A percentile compares a stretch with the other conserved stretches of the same genome.
Evolutionary conservation across 192 early-diverging fungal genomes (phyloP).

Genomic region (Coemansia sp.): DNA sequence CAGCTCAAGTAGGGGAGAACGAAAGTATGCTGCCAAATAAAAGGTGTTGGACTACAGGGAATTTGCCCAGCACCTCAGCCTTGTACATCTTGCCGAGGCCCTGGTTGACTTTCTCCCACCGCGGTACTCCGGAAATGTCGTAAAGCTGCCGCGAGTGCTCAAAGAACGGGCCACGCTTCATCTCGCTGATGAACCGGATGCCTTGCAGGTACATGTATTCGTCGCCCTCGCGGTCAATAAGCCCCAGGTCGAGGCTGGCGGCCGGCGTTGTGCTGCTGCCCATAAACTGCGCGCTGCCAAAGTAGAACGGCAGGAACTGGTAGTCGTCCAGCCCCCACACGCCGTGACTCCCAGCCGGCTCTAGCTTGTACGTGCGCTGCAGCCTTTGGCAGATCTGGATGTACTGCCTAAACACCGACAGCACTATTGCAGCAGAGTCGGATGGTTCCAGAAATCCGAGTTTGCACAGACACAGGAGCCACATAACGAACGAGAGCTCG

Average conservation of each 20-base stretch:
- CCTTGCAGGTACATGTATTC: conserved; percentile 87
- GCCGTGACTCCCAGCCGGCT: conserved; percentile 96
- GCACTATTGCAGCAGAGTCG: conserved; percentile 73
- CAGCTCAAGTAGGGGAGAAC: neutral
- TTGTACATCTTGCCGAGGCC: conserved; percentile 76
- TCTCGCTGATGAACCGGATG: conserved; percentile 73
- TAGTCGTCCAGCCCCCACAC: conserved; percentile 98
- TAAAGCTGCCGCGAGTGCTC: conserved; percentile 77
- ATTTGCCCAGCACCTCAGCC: conserved; percentile 69
- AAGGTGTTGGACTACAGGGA: conserved; percentile 80
- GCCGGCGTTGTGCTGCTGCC: conserved; percentile 71
- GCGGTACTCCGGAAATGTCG: conserved; percentile 70
- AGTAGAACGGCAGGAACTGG: conserved; percentile 93
- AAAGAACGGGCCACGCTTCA: conserved; percentile 70
- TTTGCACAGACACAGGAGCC: conserved; percentile 75
- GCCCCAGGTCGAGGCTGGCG: conserved; percentile 60
- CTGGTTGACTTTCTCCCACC: conserved; percentile 71
- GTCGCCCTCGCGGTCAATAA: conserved; percentile 57
- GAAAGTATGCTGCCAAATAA: conserved; percentile 65
- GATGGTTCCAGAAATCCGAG: conserved; percentile 58
- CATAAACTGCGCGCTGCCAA: conserved; percentile 86
- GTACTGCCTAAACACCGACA: conserved; percentile 74
- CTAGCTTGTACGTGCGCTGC: conserved; percentile 80
- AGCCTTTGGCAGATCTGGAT: conserved; percentile 73
- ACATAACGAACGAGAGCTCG: conserved; percentile 85